phyloP scores from a whole-genome alignment of 2,329 filamentous ascomycete species.

The Venturiaceae sp. region DNA sequence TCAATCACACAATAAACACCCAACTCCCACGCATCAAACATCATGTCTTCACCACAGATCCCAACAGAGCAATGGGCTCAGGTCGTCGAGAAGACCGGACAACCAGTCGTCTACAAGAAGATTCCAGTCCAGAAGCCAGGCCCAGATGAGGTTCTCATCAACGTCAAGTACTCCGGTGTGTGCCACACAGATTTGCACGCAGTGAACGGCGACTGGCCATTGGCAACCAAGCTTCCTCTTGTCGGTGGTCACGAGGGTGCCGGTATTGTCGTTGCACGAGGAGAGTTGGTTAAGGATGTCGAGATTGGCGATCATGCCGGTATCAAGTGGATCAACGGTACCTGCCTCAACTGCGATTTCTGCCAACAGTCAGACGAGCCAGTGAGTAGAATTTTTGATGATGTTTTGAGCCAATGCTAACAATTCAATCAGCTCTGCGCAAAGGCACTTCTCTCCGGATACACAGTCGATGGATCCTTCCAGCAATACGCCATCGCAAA shows the following conservation, averaged over 20 bases:
- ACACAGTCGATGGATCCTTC: conserved; percentile 88
- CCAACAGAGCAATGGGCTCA: conserved; percentile 69
- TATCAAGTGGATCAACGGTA: conserved; percentile 79
- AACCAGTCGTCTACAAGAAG: conserved; percentile 61
- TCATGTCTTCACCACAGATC: background rate
- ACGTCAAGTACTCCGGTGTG: conserved; percentile 83
- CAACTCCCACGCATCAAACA: background rate
- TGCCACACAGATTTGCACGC: conserved; percentile 83
- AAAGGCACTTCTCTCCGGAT: conserved; percentile 68
- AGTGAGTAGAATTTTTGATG: background rate
- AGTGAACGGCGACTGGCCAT: conserved; percentile 82
- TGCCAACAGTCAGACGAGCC: conserved; percentile 76
- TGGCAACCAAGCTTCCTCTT: conserved; percentile 71
- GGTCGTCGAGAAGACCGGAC: conserved; percentile 74
- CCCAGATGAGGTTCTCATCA: conserved; percentile 83
- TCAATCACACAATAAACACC: background rate
- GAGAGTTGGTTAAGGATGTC: conserved; percentile 66
- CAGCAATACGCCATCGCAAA: conserved; percentile 88
- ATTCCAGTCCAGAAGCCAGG: conserved; percentile 75
- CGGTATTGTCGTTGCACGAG: conserved; percentile 71
- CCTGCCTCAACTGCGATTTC: conserved; percentile 74
- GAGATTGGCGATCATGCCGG: conserved; percentile 78
- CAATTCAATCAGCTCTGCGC: conserved; percentile 50
- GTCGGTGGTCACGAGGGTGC: conserved; percentile 75
- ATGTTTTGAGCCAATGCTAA: background rate